Conservation (phyloP, 164 flowering plant genomes). For the Chimonanthus praecox region DNA sequence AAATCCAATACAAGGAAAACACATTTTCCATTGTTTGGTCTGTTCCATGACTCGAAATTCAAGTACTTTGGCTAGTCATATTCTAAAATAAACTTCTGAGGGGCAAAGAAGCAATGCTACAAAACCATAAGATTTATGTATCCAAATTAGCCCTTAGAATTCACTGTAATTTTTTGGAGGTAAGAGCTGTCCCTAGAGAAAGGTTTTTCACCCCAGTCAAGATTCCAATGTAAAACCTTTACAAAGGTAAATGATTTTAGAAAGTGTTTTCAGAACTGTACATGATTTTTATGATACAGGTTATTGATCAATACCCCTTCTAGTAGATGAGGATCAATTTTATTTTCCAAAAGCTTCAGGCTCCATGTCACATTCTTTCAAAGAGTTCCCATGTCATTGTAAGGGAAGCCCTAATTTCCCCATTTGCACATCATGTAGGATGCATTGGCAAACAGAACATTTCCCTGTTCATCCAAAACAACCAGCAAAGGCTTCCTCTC, state of each 20-base stretch:
- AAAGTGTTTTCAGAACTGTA: too few species aligned
- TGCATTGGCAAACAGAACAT: slow-evolving; percentile 21
- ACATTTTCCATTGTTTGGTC: neutral
- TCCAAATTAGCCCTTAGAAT: neutral
- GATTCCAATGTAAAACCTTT: too few species aligned
- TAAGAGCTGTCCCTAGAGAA: neutral
- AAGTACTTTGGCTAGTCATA: neutral
- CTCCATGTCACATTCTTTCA: slow-evolving; percentile 31
- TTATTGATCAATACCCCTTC: too few species aligned
- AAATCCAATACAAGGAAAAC: neutral
- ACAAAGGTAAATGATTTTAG: too few species aligned
- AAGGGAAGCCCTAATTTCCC: slow-evolving; percentile 31
- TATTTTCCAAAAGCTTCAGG: slow-evolving; percentile 26
- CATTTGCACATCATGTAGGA: slow-evolving; percentile 33
- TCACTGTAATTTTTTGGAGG: neutral
- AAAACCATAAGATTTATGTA: neutral
- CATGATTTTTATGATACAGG: too few species aligned
- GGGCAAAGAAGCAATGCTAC: neutral
- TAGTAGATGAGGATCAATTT: slow-evolving; percentile 14
- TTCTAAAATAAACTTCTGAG: neutral
- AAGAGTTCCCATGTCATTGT: slow-evolving; percentile 15
- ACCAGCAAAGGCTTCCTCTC: slow-evolving; percentile 27
- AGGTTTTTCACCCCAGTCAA: too few species aligned
- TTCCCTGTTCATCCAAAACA: slow-evolving; percentile 28
- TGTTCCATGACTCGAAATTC: neutral